phyloP scores from a whole-genome alignment of 345 rosid species.

The Eucalyptus virginea region DNA sequence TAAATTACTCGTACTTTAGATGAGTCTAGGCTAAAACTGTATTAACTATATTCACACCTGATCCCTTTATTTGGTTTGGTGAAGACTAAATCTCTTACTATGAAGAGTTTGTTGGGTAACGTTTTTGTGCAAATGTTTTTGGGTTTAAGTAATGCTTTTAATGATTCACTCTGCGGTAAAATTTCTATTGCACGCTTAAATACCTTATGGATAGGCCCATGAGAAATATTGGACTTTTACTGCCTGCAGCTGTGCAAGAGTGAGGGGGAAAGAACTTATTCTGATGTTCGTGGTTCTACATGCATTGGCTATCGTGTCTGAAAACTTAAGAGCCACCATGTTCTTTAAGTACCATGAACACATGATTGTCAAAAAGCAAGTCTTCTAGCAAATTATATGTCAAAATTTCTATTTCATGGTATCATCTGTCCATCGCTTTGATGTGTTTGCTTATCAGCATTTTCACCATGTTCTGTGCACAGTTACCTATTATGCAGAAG shows the following conservation, averaged over 20 bases:
- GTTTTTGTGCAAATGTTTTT: neutral
- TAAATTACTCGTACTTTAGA: neutral
- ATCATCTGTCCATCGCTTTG: neutral
- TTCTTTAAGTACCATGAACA: neutral
- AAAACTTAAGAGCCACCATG: neutral
- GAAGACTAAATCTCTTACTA: neutral
- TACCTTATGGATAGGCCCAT: neutral
- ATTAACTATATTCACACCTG: neutral
- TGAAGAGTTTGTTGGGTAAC: neutral
- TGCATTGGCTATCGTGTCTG: neutral
- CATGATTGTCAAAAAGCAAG: neutral
- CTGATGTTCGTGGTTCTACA: neutral
- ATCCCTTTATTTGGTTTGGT: neutral
- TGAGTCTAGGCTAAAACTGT: neutral
- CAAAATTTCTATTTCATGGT: neutral
- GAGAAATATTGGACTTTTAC: neutral
- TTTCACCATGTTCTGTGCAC: neutral
- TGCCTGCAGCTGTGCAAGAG: neutral
- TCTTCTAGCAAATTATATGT: neutral
- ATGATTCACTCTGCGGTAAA: neutral
- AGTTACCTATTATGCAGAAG: neutral
- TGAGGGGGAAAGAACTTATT: neutral
- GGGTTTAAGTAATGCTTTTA: neutral
- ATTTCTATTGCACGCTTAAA: neutral
- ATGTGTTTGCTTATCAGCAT: neutral